Percentiles rank a stretch among this genome's conserved stretches.
phyloP scores from a whole-genome alignment of 2,329 filamentous ascomycete genomes.

The Beauveria rudraprayagi region DNA sequence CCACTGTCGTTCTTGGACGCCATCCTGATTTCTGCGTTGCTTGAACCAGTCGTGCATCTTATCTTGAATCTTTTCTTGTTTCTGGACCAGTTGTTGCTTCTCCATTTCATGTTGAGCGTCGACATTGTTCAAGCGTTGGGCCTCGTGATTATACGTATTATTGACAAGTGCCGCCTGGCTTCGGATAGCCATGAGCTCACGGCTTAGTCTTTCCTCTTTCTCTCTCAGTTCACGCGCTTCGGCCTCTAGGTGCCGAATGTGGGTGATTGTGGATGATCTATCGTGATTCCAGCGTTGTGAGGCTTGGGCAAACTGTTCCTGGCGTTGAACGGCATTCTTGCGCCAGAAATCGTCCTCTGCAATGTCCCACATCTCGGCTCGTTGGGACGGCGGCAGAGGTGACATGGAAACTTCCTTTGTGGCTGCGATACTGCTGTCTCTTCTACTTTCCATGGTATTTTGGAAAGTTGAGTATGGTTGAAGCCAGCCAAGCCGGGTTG shows the following conservation, averaged over 20 bases:
- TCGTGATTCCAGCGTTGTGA: constrained; percentile 15
- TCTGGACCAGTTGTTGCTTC: background rate
- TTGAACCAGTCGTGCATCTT: background rate
- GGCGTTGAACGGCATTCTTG: constrained; percentile 20
- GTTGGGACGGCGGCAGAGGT: background rate
- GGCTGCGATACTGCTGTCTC: background rate
- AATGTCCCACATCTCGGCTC: constrained; percentile 24
- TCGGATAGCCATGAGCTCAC: background rate
- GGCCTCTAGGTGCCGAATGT: background rate
- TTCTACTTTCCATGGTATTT: background rate
- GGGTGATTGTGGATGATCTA: background rate
- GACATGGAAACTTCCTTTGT: background rate
- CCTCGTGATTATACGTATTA: background rate
- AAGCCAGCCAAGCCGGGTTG: background rate
- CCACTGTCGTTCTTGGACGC: background rate
- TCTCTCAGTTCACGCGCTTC: background rate
- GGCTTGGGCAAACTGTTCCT: constrained; percentile 16
- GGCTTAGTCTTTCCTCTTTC: background rate
- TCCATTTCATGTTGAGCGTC: background rate
- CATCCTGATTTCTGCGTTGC: background rate
- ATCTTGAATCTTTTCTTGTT: background rate
- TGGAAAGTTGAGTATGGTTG: background rate
- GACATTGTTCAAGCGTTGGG: background rate
- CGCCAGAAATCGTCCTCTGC: constrained; percentile 29
- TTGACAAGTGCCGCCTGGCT: background rate